phyloP scores from a whole-genome alignment of 208 protist genomes.

The Leptomonas seymouri region DNA sequence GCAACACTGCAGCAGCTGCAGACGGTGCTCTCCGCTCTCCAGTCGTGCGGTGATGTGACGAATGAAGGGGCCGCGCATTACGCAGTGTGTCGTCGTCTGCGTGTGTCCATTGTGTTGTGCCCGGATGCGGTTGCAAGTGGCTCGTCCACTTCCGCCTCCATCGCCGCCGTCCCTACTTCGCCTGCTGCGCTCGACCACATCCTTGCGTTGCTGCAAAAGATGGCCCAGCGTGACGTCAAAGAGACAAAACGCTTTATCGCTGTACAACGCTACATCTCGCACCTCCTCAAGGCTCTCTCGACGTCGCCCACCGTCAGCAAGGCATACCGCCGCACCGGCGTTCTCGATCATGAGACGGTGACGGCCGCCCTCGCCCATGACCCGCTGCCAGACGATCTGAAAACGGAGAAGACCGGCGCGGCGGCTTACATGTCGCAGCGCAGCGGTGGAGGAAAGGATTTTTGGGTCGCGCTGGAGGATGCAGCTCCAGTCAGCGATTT shows the following conservation, averaged over 20 bases:
- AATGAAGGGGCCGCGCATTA: background rate
- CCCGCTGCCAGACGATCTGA: conserved; percentile 18
- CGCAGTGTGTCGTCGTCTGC: conserved; percentile 23
- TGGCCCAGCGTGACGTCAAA: background rate
- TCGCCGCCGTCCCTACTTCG: background rate
- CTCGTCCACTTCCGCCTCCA: background rate
- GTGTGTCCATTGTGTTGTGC: conserved; percentile 20
- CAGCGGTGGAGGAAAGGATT: background rate
- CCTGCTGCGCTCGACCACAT: background rate
- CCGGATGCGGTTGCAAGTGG: too few relatives aligned
- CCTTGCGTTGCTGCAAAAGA: conserved; percentile 9
- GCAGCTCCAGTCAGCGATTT: background rate
- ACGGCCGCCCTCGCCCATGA: conserved; percentile 4
- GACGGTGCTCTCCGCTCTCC: conserved; percentile 22
- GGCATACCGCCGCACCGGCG: background rate
- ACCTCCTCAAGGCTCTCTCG: background rate
- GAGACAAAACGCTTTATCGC: conserved; percentile 7
- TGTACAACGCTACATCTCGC: conserved; percentile 15
- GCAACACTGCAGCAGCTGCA: conserved; percentile 24
- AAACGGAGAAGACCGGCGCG: background rate
- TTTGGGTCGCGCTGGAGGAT: conserved; percentile 7
- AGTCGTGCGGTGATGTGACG: conserved; percentile 6
- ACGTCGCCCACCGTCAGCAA: background rate
- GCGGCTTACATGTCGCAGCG: background rate
- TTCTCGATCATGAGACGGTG: conserved; percentile 7